Evolutionary conservation across 2,329 filamentous ascomycete genomes (phyloP).

Genomic region (Elsinoe perseae): DNA sequence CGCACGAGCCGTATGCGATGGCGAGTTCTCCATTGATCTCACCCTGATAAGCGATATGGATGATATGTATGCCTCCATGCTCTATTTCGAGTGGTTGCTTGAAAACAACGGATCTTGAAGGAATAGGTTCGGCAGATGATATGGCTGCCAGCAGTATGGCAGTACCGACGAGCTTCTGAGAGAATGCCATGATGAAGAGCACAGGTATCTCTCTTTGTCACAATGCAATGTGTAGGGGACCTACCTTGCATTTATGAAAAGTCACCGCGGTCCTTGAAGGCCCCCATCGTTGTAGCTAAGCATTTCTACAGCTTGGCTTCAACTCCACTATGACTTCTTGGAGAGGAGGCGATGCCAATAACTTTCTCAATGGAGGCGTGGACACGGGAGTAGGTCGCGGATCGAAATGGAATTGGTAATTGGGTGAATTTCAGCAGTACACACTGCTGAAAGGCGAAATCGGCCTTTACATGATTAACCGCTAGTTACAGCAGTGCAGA

Average conservation of each 20-base stretch:
- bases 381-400: not conserved
- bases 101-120: not conserved
- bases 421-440: not conserved
- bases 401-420: not conserved
- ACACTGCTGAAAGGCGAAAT: not conserved
- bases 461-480: not conserved
- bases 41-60: conserved; percentile 40
- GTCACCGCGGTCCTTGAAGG: not conserved
- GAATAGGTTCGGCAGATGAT: not conserved
- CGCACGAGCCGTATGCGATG: conserved; percentile 41
- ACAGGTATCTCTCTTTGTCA: no score
- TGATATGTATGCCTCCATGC: conserved; percentile 39
- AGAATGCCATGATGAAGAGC: not conserved
- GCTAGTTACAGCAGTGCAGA: not conserved
- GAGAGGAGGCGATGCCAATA: not conserved
- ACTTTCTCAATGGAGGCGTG: not conserved
- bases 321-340: not conserved
- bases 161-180: not conserved
- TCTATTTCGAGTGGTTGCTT: conserved; percentile 18
- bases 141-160: not conserved
- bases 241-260: not conserved
- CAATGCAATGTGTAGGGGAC: no score
- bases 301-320: not conserved
- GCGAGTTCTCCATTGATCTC: conserved; percentile 39
- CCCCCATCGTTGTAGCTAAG: not conserved